Evolutionary conservation across 2,329 filamentous ascomycete genomes (phyloP), one percentile per base, ranked within the genome.

Genomic region (Simplicillium sp.): DNA sequence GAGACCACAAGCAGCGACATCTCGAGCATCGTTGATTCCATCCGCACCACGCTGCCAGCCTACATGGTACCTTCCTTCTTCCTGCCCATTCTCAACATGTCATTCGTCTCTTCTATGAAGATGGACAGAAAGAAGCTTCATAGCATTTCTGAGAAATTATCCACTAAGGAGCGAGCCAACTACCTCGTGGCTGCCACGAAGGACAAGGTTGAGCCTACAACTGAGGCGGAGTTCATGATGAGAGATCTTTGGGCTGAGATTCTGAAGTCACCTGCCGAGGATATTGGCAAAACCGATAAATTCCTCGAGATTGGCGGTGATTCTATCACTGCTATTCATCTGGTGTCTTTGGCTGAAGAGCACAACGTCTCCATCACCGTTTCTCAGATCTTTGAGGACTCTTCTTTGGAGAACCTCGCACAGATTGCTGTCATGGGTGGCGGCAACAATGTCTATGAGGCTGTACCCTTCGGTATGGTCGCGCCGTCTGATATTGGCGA

Each of bases 51-150:
- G 3, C 37, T 50, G 8, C 48, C 48, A 3, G 34, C 39, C 3
- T 51, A 49, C 39, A 49, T 49, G 40, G 42, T 49, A 4, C 47
- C 47, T 2, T 32, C 39, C 6, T 12, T 45, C 12, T 48, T 44
- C 16, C 25, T 51, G 9, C 41, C 43, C 11, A 25, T 41, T 15
- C 33, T 16, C 2, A 34, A 25, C 4, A 51, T 48, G 37, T 47
- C 49, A 3, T 44, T 46, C 18, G 42, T 46, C 15, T 43, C 40
- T 11, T 48, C 49, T 3, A 42, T 37, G 25, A 51, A 49, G 41
- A 15, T 48, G 2, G 47, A 51, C 32, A 36, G 49, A n/a, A 44
- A 44, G 29, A 31, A 15, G 9, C 37, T 46, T 29, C 33, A 29
- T 16, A 28, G 13, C 34, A 37, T 29, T 9, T 12, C 34, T 33